Percentiles rank a stretch among this genome's conserved stretches.
Conservation (phyloP, 192 early-diverging fungal species). For the Chytriomyces sp. region DNA sequence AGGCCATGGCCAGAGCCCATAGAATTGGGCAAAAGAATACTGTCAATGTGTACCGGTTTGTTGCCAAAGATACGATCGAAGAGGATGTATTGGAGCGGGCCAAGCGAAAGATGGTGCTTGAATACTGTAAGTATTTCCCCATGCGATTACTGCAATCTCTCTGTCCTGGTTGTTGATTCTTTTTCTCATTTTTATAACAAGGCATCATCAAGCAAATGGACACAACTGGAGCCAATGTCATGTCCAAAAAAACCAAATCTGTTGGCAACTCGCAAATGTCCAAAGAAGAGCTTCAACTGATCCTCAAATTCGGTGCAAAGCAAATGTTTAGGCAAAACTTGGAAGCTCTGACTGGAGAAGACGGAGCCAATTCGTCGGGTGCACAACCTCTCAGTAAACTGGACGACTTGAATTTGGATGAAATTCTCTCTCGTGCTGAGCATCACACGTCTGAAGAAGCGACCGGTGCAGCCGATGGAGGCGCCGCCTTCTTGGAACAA, state of each 20-base stretch:
- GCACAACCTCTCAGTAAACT: conserved; percentile 60
- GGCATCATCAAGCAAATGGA: conserved; percentile 99
- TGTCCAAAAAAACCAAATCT: conserved; percentile 54
- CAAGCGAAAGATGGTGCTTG: conserved; percentile 98
- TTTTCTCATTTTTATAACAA: background rate
- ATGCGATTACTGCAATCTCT: background rate
- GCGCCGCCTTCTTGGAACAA: conserved; percentile 94
- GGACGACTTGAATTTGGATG: conserved; percentile 95
- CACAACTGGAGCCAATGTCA: conserved; percentile 81
- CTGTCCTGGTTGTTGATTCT: background rate
- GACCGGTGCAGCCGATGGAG: conserved; percentile 62
- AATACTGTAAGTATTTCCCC: conserved; percentile 72
- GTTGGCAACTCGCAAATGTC: conserved; percentile 58
- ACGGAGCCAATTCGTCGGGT: conserved; percentile 1
- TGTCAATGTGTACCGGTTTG: conserved; percentile 97
- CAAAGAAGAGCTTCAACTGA: conserved; percentile 87
- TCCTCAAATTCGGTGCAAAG: conserved; percentile 98
- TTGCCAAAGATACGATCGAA: conserved; percentile 97
- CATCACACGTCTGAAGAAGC: conserved; percentile 70
- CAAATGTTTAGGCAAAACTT: conserved; percentile 88
- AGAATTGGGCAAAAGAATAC: conserved; percentile 97
- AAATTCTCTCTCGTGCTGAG: conserved; percentile 95
- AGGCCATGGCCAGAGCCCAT: conserved; percentile 98
- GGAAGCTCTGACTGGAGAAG: conserved; percentile 47
- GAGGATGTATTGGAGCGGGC: conserved; percentile 98